Base-by-base conservation (phyloP, 257 asterid species). In the Cynanchum wilfordii region DNA sequence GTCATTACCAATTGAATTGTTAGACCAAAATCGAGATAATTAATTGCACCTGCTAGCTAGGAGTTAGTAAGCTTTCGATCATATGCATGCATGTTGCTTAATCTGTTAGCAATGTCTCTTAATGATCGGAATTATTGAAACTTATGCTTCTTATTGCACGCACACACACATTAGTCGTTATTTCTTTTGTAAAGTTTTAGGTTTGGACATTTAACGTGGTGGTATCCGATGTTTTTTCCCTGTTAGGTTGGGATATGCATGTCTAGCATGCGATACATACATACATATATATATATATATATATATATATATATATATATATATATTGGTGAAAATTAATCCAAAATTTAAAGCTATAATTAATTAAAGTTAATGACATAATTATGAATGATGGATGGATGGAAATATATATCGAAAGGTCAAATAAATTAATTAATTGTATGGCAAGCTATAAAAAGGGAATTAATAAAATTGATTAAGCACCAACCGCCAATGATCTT, bases 401-500 rank as follows among this genome's bases (percentile, higher is more conserved):
- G 5, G 12, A 67, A 1, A 49, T 67, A 67, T 45, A 49, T 67
- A 67, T 45, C 17, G 20, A 69, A 20, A 22, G 64, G 60, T 50
- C 49, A 69, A 24, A 50, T 29, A 10, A 20, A 63, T 63, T 13
- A 36, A 33, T 33, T 64, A 25, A 1, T 6, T 54, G 20, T 36
- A 20, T 36, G 69, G 29, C 50, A 12, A 36, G 69, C 38, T 33
- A 33, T 3, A 42, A 19, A 64, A 64, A 19, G 2, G 69, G 29
- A 33, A 33, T 50, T 10, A 36, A 33, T 69, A 4, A 20, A 69
- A 52, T 36, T 70, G 73, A 51, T 69, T 12, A 69, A 51, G 50
- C 74, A 33, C 65, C 74, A 70, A 70, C 65, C 64, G 11, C 74
- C 52, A 69, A 29, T 51, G 73, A 51, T n/a, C 55, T 45, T 45